Evolutionary conservation across 2,329 filamentous ascomycete species (phyloP).

Genomic region (Helotiales sp.): DNA sequence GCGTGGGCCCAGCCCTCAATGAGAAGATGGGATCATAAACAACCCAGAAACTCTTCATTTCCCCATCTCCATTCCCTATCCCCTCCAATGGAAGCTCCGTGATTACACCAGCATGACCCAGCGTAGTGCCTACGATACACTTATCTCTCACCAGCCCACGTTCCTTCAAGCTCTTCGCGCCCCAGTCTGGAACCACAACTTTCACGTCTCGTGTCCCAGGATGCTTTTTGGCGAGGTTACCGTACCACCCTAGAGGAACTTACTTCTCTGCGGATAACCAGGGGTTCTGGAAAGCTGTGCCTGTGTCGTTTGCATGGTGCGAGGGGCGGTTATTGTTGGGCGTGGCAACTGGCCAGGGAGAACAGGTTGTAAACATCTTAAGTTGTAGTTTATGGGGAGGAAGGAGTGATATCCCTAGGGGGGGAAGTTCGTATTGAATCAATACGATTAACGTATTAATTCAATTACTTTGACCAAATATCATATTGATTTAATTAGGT

Average conservation of each 20-base stretch:
- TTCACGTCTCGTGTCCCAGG: constrained; percentile 25
- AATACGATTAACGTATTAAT: too few relatives aligned
- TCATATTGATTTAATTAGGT: too few relatives aligned
- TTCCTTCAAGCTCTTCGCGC: constrained; percentile 19
- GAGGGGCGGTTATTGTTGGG: constrained; percentile 17
- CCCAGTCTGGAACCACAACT: constrained; percentile 34
- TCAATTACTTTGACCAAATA: too few relatives aligned
- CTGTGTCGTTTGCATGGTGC: constrained; percentile 29
- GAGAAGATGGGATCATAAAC: constrained; percentile 36
- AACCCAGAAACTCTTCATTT: constrained; percentile 28
- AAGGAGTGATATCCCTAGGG: too few relatives aligned
- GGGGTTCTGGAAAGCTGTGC: constrained; percentile 33
- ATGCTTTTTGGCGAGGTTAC: constrained; percentile 20
- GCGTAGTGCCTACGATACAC: constrained; percentile 31
- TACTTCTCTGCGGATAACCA: constrained; percentile 33
- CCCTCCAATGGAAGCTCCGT: constrained; percentile 28
- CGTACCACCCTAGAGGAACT: constrained; percentile 31
- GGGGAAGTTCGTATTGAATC: too few relatives aligned
- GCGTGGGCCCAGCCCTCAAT: constrained; percentile 32
- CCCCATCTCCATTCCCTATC: not conserved
- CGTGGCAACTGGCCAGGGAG: not conserved
- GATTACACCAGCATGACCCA: constrained; percentile 33
- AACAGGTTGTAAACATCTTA: too few relatives aligned
- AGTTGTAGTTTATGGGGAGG: too few relatives aligned
- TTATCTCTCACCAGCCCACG: constrained; percentile 22